phyloP scores from a whole-genome alignment of 1,139 yeast genomes.

The Candida smagusa region DNA sequence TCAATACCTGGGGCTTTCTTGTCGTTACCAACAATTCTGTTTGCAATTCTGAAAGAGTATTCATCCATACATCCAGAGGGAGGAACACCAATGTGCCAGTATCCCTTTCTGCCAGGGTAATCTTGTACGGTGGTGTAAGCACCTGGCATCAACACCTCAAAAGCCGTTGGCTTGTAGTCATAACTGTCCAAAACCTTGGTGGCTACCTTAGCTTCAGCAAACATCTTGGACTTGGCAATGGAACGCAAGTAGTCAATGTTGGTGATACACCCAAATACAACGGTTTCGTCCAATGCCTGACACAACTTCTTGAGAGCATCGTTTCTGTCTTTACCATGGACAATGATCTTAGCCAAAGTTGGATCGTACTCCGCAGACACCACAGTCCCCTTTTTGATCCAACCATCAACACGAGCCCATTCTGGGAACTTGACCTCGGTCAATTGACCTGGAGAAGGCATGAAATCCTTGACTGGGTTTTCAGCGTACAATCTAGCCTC shows the following conservation, averaged over 20 bases:
- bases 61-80: conserved; percentile 99
- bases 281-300: conserved; percentile 81
- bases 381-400: conserved; percentile 90
- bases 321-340: conserved; percentile 81
- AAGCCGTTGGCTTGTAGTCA: conserved; percentile 75
- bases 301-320: conserved; percentile 78
- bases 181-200: conserved; percentile 86
- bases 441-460: conserved; percentile 95
- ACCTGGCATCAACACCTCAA: conserved; percentile 84
- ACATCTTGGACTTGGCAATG: conserved; percentile 80
- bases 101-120: conserved; percentile 86
- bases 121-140: conserved; percentile 95
- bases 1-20: conserved; percentile 84
- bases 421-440: conserved; percentile 80
- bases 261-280: conserved; percentile 82
- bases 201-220: conserved; percentile 75
- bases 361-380: conserved; percentile 95
- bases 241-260: conserved; percentile 87
- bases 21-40: conserved; percentile 85
- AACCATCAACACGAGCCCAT: conserved; percentile 91
- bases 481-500: conserved; percentile 96
- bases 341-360: conserved; percentile 92
- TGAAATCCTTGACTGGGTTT: conserved; percentile 90
- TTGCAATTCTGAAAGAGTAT: conserved; percentile 84
- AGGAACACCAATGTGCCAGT: conserved; percentile 93